phyloP scores from a whole-genome alignment of 2,329 filamentous ascomycete genomes.

The Alternaria longipes region DNA sequence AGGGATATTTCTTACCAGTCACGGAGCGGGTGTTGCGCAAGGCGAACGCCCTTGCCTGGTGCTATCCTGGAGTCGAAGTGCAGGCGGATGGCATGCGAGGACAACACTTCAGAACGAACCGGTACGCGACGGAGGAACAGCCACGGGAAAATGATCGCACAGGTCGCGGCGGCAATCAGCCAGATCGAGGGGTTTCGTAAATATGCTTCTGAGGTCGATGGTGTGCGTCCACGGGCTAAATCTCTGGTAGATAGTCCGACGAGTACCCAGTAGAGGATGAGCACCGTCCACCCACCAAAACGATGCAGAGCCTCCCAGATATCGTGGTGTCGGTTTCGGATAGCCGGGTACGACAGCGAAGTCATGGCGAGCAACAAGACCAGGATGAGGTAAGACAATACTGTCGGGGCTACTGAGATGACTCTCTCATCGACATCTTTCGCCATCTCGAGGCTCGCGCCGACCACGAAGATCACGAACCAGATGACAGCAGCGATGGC shows the following conservation, averaged over 20 bases:
- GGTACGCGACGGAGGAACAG: constrained; percentile 72
- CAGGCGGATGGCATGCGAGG: constrained; percentile 75
- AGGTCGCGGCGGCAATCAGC: constrained; percentile 72
- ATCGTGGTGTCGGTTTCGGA: constrained; percentile 47
- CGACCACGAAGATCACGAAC: constrained; percentile 56
- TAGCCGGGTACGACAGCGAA: constrained; percentile 40
- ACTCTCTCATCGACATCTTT: constrained; percentile 30
- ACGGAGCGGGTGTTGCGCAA: constrained; percentile 44
- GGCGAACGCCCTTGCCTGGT: constrained; percentile 44
- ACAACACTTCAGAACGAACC: constrained; percentile 74
- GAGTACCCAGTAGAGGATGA: constrained; percentile 50
- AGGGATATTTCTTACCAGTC: constrained; percentile 26
- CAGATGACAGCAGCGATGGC: constrained; percentile 51
- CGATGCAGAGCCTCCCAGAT: constrained; percentile 49
- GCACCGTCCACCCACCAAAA: constrained; percentile 50
- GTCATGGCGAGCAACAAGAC: constrained; percentile 43
- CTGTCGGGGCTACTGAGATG: constrained; percentile 30
- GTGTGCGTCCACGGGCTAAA: constrained; percentile 19
- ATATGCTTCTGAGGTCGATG: constrained; percentile 34
- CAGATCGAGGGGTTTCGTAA: constrained; percentile 63
- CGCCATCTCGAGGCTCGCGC: constrained; percentile 46
- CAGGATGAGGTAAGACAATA: constrained; percentile 45
- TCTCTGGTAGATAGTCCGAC: constrained; percentile 40
- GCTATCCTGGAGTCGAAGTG: constrained; percentile 56
- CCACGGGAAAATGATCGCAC: constrained; percentile 78